Percentiles rank a stretch among this genome's conserved stretches.
phyloP scores from a whole-genome alignment of 208 protist genomes.

The Strigomonas galati region DNA sequence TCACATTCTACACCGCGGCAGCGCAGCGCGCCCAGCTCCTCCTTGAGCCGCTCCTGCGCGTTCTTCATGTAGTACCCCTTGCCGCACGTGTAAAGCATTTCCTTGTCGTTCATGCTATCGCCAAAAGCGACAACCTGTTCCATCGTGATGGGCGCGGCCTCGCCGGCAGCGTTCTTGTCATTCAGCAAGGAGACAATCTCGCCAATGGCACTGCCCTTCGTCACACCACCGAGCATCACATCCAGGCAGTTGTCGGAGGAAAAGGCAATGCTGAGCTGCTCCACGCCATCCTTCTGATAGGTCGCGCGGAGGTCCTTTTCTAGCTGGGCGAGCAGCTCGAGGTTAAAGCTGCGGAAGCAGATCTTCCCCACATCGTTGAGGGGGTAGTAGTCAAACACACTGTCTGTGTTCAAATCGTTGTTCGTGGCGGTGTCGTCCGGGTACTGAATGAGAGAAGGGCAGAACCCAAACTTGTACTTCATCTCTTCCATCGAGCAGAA shows the following conservation, averaged over 20 bases:
- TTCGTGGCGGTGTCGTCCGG: slow-evolving; percentile 19
- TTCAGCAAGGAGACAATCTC: slow-evolving; percentile 30
- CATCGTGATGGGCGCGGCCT: slow-evolving; percentile 20
- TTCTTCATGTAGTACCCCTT: slow-evolving; percentile 55
- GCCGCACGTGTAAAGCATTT: slow-evolving; percentile 39
- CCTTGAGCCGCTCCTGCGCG: slow-evolving; percentile 38
- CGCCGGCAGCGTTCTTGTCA: not conserved
- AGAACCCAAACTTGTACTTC: slow-evolving; percentile 52
- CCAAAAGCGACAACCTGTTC: slow-evolving; percentile 39
- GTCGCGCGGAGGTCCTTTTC: slow-evolving; percentile 33
- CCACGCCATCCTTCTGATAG: slow-evolving; percentile 36
- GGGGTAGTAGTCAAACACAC: slow-evolving; percentile 50
- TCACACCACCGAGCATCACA: slow-evolving; percentile 49
- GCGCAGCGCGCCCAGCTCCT: slow-evolving; percentile 16
- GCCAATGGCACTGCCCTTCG: slow-evolving; percentile 50
- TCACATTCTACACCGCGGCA: not conserved
- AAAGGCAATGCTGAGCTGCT: slow-evolving; percentile 30
- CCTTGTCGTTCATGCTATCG: slow-evolving; percentile 66
- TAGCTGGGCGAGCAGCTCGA: slow-evolving; percentile 28
- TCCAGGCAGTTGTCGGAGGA: slow-evolving; percentile 58
- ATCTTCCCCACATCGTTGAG: slow-evolving; percentile 59
- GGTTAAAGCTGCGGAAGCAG: slow-evolving; percentile 50
- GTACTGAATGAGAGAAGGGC: slow-evolving; percentile 41
- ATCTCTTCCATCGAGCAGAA: slow-evolving; percentile 36
- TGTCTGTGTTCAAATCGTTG: slow-evolving; percentile 14